Evolutionary conservation across 2,329 filamentous ascomycete genomes (phyloP), one percentile per base, ranked within the genome.

Genomic region (Xylaria sp.): DNA sequence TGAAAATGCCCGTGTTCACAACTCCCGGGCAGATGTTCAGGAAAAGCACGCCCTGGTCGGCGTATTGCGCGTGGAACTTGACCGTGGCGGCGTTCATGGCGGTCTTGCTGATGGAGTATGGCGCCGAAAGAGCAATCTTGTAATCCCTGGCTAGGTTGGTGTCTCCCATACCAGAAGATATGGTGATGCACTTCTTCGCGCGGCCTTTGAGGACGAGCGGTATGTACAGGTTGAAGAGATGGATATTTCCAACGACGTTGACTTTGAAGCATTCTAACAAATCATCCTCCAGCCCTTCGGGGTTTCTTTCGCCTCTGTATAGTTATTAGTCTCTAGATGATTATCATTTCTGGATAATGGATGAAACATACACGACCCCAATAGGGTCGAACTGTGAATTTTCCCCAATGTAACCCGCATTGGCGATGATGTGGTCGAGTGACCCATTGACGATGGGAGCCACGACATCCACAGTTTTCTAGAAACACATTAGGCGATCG

Each of bases 341-440:
- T 23, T 25, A 1, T 15, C 15, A 3, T 32, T 6, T 4, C 5
- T 5, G 28, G 45, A 5, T 0, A 25, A 52, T 18, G 1, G 23
- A 8, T 30, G 13, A 30, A 43, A 45, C 66, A 6, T 76, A 84
- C 82, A 82, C 69, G 13, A 71, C 76, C 12, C 79, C 78, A 20
- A 86, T 76, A 8, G 75, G 57, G 15, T 76, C 75, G 60, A 70
- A 78, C 3, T 69, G 71, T 34, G 78, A 79, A 46, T 72, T 78
- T 0, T 73, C 23, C 0, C 77, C 69, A n/a, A 82, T 70, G 10
- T 77, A 20, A 41, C 73, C 86, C 0, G 80, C 86, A 60, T 88
- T 89, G 60, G 81, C 82, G 43, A 88, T 83, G 8, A 89, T 73
- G 66, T 84, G 84, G 75, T 88, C 86, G 7, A 89, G 70, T 61